Evolutionary conservation across 495 filamentous ascomycete genomes (phyloP).

Genomic region (Lasiosphaeria ovina): DNA sequence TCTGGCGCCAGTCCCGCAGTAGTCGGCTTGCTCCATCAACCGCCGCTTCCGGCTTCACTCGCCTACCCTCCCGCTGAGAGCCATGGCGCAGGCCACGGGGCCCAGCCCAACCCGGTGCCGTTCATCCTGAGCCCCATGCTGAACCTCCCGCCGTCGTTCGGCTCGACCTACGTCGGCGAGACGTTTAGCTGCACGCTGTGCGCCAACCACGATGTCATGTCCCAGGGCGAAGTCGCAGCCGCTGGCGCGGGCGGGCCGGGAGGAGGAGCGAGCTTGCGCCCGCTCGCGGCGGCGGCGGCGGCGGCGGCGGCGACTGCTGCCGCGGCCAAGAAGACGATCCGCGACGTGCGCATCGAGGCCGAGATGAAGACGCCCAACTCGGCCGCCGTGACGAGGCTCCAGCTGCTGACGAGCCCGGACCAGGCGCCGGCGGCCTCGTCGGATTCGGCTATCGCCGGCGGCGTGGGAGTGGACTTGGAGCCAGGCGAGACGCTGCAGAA

Average conservation of each 20-base stretch:
- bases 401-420: background rate
- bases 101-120: slow-evolving; percentile 40
- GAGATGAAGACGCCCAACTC: slow-evolving; percentile 86
- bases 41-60: slow-evolving; percentile 44
- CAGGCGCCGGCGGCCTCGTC: background rate
- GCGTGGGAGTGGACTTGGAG: slow-evolving; percentile 48
- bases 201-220: slow-evolving; percentile 80
- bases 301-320: slow-evolving; percentile 20
- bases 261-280: too few relatives aligned
- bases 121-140: slow-evolving; percentile 59
- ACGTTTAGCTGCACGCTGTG: slow-evolving; percentile 92
- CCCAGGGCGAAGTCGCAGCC: background rate
- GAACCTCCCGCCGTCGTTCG: slow-evolving; percentile 90
- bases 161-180: slow-evolving; percentile 92
- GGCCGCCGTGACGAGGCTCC: slow-evolving; percentile 8
- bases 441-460: slow-evolving; percentile 10
- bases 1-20: slow-evolving; percentile 5
- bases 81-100: background rate
- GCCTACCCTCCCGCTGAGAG: slow-evolving; percentile 32
- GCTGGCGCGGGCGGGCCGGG: background rate
- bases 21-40: slow-evolving; percentile 10
- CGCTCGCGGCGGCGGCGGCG: background rate
- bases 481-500: slow-evolving; percentile 74
- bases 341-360: slow-evolving; percentile 75
- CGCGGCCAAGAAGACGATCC: slow-evolving; percentile 53